These are phyloP conservation scores for Pichiaceae sp. DNA, from an alignment of 1,139 yeast genomes.

Conservation along the genomic window DNA sequence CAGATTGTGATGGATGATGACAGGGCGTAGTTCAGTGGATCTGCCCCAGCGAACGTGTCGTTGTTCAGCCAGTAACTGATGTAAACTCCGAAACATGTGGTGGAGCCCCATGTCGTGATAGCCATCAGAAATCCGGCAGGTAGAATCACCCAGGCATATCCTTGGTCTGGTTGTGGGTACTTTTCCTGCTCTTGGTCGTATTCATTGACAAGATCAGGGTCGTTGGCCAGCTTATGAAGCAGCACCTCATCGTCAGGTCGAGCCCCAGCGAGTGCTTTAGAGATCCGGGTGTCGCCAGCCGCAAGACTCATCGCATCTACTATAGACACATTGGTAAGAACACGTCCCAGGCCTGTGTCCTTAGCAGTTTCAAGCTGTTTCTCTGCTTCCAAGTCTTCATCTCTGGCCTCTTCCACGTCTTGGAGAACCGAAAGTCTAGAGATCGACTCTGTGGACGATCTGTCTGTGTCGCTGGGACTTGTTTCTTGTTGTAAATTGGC, in stretches of 20 bases:
- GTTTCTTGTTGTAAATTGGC: no score
- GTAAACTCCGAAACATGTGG: conserved; percentile 41
- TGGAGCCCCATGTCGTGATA: conserved; percentile 41
- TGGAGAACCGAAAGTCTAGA: no score
- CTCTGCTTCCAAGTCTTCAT: conserved; percentile 12
- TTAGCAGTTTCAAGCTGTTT: conserved; percentile 5
- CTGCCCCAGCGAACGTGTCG: conserved; percentile 32
- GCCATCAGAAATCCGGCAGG: conserved; percentile 1
- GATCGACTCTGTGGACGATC: no score
- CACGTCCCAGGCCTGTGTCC: conserved; percentile 9
- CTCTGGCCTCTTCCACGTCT: conserved; percentile 11
- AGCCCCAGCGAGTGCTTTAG: not conserved
- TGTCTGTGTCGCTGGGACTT: no score
- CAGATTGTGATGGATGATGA: conserved; percentile 39
- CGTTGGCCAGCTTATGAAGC: not conserved
- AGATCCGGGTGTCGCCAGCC: conserved; percentile 5
- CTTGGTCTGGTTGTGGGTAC: conserved; percentile 1
- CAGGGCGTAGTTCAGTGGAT: conserved; percentile 36
- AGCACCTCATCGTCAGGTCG: not conserved
- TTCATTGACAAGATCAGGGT: conserved; percentile 5
- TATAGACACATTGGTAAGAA: conserved; percentile 9
- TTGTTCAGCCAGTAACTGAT: conserved; percentile 30
- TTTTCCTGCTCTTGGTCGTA: conserved; percentile 1
- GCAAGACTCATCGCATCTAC: conserved; percentile 16
- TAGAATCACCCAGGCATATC: conserved; percentile 3